Conservation (phyloP, 108 stramenopile genomes). For the Fistulifera pelliculosa region DNA sequence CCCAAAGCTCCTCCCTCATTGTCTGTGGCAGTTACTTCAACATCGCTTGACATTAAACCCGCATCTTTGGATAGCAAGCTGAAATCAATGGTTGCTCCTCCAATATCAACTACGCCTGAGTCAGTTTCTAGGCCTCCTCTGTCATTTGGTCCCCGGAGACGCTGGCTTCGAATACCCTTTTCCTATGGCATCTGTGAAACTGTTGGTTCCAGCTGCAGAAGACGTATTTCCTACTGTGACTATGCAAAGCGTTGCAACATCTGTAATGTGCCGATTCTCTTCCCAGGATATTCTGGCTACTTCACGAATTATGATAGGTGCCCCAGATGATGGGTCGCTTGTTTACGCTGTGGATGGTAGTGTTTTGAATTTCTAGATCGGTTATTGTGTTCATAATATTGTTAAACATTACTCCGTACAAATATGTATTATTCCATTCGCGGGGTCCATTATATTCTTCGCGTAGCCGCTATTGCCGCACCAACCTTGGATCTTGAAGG, state of each 20-base stretch:
- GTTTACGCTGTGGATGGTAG: slow-evolving; percentile 92
- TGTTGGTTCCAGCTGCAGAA: slow-evolving; percentile 76
- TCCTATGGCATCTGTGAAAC: slow-evolving; percentile 15
- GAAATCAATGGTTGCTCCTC: not conserved
- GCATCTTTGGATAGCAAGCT: too few species aligned
- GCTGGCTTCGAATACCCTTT: too few species aligned
- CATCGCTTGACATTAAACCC: too few species aligned
- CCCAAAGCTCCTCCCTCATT: not conserved
- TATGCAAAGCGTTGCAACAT: slow-evolving; percentile 75
- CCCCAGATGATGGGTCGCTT: slow-evolving; percentile 48
- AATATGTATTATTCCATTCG: not conserved
- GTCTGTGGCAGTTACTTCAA: too few species aligned
- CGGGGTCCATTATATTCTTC: too few species aligned
- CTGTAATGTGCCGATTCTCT: slow-evolving; percentile 85
- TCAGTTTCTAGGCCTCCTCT: not conserved
- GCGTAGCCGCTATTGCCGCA: not conserved
- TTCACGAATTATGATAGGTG: slow-evolving; percentile 68
- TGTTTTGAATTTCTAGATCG: slow-evolving; percentile 29
- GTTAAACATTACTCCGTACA: not conserved
- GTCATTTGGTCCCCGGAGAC: not conserved
- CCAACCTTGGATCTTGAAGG: slow-evolving; percentile 28
- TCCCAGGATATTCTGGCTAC: slow-evolving; percentile 74
- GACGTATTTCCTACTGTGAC: slow-evolving; percentile 91
- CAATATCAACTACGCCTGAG: not conserved
- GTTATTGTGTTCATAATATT: slow-evolving; percentile 17